Base-by-base conservation (phyloP, 129 eudicot genomes). In the Dittrichia graveolens region DNA sequence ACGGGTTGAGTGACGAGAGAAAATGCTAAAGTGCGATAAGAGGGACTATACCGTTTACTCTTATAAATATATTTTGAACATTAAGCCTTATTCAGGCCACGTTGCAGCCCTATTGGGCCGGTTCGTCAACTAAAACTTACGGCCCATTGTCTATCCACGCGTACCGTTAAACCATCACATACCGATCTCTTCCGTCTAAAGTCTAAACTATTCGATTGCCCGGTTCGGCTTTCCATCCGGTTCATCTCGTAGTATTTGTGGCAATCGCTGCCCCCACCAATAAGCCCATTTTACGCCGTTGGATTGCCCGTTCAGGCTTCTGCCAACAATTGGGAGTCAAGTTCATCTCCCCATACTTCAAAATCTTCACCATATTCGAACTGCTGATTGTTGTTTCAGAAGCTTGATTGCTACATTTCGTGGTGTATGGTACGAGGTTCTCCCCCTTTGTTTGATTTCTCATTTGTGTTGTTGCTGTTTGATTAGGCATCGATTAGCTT, bases 121-220 rank as follows among this genome's bases (percentile, higher is more conserved):
- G 5, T 34, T 35, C 48, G 67, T 75, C 58, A 43, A 10, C 49
- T 5, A 43, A 56, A 76, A 48, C 47, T 18, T 3, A 61, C 63
- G 70, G 62, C 69, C 81, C 75, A 77, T 8, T 16, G 47, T 0
- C 4, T 24, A 59, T 69, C 70, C 81, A 59, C 81, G 75, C 75
- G 64, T 77, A 39, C 81, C 63, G 19, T 48, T 48, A 68, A 47
- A 52, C 53, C 70, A 69, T 69, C 80, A 40, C 81, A 69, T 2
- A 69, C 67, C 79, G 5, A 75, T 63, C 71, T 43, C 66, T 56
- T 71, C n/a, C n/a, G n/a, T n/a, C n/a, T n/a, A n/a, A n/a, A n/a
- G n/a, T n/a, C 57, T 57, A 24, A 70, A 35, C 58, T 61, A 61
- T 9, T 68, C 61, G 35, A 52, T 39, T 38, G 48, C 42, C 64